Percentiles rank a stretch among this genome's conserved stretches.
These are phyloP conservation scores for Candida sp. DNA, from an alignment of 1,139 yeast genomes.

Conservation along the genomic window DNA sequence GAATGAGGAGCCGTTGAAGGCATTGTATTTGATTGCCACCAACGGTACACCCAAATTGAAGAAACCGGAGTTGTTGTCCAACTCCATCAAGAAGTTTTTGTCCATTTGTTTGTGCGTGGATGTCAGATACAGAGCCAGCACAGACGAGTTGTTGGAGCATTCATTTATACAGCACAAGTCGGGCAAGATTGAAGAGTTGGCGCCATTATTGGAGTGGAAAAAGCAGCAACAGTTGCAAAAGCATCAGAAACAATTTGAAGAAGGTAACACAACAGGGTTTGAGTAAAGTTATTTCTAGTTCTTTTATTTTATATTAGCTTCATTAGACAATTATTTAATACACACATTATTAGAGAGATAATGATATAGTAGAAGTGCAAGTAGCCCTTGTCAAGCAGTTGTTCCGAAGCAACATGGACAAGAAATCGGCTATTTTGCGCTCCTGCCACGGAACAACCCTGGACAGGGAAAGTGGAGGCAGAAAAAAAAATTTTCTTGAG, in stretches of 20 bases:
- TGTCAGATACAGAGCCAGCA: constrained; percentile 82
- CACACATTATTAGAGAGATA: no score
- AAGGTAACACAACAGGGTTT: background rate
- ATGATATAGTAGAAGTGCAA: no score
- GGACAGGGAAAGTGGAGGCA: background rate
- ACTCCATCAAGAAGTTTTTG: constrained; percentile 69
- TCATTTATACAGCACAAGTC: constrained; percentile 71
- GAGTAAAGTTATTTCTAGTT: background rate
- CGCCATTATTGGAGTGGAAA: constrained; percentile 76
- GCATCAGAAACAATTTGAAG: background rate
- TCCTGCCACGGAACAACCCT: no score
- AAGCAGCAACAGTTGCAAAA: constrained; percentile 11
- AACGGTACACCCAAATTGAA: constrained; percentile 94
- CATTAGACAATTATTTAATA: no score
- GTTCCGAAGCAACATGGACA: background rate
- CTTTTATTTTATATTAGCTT: background rate
- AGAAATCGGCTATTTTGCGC: background rate
- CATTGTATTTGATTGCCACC: constrained; percentile 91
- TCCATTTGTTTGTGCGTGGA: constrained; percentile 85
- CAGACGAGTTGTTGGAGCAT: constrained; percentile 74
- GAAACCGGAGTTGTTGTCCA: constrained; percentile 82
- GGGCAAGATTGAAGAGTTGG: constrained; percentile 69
- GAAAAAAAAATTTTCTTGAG: background rate
- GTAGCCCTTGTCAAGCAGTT: no score
- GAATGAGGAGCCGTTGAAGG: constrained; percentile 93